phyloP scores from a whole-genome alignment of 345 rosid genomes.

The Pelargonium nanum region DNA sequence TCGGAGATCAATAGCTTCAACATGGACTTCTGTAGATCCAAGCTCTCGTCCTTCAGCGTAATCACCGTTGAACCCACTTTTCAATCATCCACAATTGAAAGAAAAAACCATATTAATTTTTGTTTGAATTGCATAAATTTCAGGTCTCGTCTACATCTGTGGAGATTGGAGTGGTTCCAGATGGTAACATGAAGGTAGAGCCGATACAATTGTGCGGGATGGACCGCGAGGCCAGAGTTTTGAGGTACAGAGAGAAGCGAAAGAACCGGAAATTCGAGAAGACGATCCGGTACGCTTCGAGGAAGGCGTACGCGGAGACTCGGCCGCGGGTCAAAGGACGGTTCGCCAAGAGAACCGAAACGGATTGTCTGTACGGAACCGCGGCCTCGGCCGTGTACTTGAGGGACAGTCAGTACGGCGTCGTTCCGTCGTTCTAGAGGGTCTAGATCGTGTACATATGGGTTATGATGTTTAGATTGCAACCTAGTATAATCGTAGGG shows the following conservation, averaged over 20 bases:
- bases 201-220: conserved; percentile 11
- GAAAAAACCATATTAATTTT: not conserved
- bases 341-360: conserved; percentile 24
- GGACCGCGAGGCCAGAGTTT: conserved; percentile 31
- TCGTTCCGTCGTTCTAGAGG: conserved; percentile 26
- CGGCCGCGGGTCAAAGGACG: conserved; percentile 40
- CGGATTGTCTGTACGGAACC: conserved; percentile 8
- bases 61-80: not conserved
- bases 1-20: conserved; percentile 13
- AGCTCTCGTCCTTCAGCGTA: conserved; percentile 26
- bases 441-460: too few species aligned
- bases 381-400: conserved; percentile 3
- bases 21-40: conserved; percentile 22
- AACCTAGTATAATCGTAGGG: too few species aligned
- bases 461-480: too few species aligned
- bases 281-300: conserved; percentile 39
- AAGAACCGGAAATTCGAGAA: conserved; percentile 36
- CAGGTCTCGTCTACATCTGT: conserved; percentile 34
- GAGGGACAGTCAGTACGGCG: conserved; percentile 21
- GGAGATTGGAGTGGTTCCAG: conserved; percentile 35
- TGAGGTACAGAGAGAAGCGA: conserved; percentile 37
- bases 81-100: not conserved
- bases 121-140: not conserved
- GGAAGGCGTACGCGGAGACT: conserved; percentile 39
- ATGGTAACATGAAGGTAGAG: conserved; percentile 10